These are phyloP conservation scores for Poa pratensis DNA, from an alignment of 176 grass and related monocot genomes.

Conservation along the genomic window DNA sequence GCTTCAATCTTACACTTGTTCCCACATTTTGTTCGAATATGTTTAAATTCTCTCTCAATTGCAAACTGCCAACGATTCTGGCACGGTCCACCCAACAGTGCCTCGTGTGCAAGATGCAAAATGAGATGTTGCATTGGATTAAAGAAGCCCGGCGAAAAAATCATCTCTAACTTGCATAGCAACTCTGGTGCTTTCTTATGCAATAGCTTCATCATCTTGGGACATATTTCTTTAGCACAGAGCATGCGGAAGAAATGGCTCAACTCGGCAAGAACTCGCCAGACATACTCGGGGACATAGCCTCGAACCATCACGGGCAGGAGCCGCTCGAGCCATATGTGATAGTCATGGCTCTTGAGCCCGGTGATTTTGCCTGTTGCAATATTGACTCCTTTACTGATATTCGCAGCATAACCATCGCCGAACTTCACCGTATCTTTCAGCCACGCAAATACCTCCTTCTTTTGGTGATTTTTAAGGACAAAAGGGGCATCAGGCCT, in stretches of 20 bases:
- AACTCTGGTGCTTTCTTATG: background rate
- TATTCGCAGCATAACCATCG: conserved; percentile 16
- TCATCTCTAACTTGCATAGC: background rate
- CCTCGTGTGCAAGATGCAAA: background rate
- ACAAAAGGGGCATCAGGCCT: too few relatives aligned
- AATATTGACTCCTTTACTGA: background rate
- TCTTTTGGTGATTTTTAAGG: background rate
- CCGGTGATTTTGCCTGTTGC: background rate
- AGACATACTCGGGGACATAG: background rate
- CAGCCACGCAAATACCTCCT: background rate
- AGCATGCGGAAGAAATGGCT: background rate
- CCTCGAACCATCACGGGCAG: background rate
- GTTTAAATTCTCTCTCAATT: background rate
- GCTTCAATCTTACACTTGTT: conserved; percentile 6
- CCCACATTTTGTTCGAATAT: background rate
- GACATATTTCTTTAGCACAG: conserved; percentile 14
- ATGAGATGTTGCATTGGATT: conserved; percentile 20
- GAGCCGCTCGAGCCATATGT: conserved; percentile 1
- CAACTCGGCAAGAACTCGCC: background rate
- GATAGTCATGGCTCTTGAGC: conserved; percentile 14
- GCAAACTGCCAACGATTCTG: background rate
- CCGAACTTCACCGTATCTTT: background rate
- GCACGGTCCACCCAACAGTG: background rate
- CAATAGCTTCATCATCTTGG: background rate
- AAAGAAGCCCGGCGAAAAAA: background rate